Evolutionary conservation across 2,329 filamentous ascomycete genomes (phyloP).

Genomic region (Penicillium sp.): DNA sequence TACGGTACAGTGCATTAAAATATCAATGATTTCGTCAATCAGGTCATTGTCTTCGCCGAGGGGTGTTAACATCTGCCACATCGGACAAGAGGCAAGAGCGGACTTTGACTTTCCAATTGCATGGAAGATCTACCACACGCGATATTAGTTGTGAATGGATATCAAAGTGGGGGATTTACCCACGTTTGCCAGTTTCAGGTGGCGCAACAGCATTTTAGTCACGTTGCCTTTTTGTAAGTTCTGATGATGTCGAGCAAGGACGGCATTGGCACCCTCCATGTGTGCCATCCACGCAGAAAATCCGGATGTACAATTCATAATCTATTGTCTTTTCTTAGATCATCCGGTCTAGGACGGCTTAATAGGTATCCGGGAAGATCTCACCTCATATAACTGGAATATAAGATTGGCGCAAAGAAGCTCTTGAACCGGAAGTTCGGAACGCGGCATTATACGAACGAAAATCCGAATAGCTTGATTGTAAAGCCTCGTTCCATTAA

Average conservation of each 20-base stretch:
- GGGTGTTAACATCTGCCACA: conserved; percentile 12
- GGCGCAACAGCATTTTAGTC: conserved; percentile 14
- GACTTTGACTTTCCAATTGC: conserved; percentile 20
- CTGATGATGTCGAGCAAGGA: conserved; percentile 17
- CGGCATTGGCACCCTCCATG: conserved; percentile 22
- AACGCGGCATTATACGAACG: conserved; percentile 10
- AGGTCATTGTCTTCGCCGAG: conserved; percentile 1
- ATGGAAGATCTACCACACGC: conserved; percentile 11
- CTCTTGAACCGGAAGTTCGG: conserved; percentile 16
- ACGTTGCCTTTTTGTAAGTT: conserved; percentile 10
- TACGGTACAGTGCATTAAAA: conserved; percentile 16
- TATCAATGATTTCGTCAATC: conserved; percentile 18
- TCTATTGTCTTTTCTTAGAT: conserved; percentile 8
- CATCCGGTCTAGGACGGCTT: neutral
- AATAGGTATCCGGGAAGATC: neutral
- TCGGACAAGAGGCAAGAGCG: conserved; percentile 15
- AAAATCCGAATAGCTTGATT: conserved; percentile 20
- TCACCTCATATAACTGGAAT: conserved; percentile 23
- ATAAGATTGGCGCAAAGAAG: conserved; percentile 19
- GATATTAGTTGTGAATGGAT: neutral
- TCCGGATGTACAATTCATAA: conserved; percentile 19
- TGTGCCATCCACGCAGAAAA: conserved; percentile 22
- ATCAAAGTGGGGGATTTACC: neutral
- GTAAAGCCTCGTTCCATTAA: conserved; percentile 15
- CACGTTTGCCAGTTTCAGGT: conserved; percentile 20